phyloP scores from a whole-genome alignment of 345 rosid species.

The Boechera stricta region DNA sequence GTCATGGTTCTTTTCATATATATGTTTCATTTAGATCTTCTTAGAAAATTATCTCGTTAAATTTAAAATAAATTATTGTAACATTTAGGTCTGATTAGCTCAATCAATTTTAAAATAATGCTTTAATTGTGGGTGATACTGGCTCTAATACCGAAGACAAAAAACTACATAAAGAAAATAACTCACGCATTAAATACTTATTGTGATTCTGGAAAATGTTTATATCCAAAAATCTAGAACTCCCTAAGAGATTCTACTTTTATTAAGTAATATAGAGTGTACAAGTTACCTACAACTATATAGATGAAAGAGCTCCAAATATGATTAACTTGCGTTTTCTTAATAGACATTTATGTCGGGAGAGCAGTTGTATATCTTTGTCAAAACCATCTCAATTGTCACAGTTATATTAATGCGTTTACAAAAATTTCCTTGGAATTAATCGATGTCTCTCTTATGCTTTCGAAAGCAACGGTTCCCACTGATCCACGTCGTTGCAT shows the following conservation, averaged over 20 bases:
- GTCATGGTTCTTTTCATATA: not conserved
- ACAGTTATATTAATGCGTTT: slow-evolving; percentile 16
- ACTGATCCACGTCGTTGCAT: slow-evolving; percentile 45
- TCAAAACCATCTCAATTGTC: slow-evolving; percentile 42
- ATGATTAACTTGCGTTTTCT: slow-evolving; percentile 26
- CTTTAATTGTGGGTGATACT: too few species aligned
- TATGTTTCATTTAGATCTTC: too few species aligned
- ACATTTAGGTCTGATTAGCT: too few species aligned
- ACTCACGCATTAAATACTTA: too few species aligned
- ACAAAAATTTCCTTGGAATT: not conserved
- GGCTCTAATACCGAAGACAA: too few species aligned
- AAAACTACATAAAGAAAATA: too few species aligned
- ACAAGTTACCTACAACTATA: slow-evolving; percentile 38
- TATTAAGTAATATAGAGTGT: slow-evolving; percentile 29
- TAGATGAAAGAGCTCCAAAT: slow-evolving; percentile 18
- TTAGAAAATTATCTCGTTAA: too few species aligned
- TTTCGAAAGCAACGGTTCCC: slow-evolving; percentile 28
- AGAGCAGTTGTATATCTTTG: slow-evolving; percentile 44
- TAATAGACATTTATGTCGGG: slow-evolving; percentile 34
- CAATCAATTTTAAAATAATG: too few species aligned
- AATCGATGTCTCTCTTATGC: slow-evolving; percentile 30
- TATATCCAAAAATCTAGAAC: slow-evolving; percentile 6
- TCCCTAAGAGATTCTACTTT: slow-evolving; percentile 2
- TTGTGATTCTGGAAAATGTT: not conserved
- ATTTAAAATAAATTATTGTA: too few species aligned